Conservation (phyloP, 208 protist species). For the Leptomonas seymouri region DNA sequence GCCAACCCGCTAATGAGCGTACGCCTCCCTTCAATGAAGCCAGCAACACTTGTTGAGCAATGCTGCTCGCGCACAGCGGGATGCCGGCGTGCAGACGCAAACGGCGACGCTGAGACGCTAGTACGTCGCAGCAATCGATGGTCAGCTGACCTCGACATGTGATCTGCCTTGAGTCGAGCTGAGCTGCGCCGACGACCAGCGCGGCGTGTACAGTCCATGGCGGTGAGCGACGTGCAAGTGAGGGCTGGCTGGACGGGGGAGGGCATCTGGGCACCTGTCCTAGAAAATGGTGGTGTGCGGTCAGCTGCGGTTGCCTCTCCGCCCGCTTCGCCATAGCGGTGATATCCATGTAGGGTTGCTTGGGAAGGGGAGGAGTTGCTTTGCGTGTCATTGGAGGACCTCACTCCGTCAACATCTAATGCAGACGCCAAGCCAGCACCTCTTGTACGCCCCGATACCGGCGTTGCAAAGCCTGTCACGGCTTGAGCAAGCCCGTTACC, state of each 20-base stretch:
- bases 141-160: background rate
- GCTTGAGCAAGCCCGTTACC: background rate
- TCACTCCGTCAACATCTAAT: background rate
- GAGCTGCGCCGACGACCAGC: background rate
- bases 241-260: background rate
- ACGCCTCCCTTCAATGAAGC: no score
- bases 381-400: background rate
- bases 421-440: background rate
- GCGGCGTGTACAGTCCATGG: background rate
- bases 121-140: constrained; percentile 5
- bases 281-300: no score
- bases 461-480: background rate
- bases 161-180: background rate
- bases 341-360: background rate
- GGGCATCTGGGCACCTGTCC: background rate
- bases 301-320: background rate
- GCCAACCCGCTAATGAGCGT: no score
- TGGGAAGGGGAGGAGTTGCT: background rate
- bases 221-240: background rate
- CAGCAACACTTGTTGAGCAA: background rate
- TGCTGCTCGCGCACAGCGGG: background rate
- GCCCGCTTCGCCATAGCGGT: constrained; percentile 7
- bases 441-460: background rate
- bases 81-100: background rate
- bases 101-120: background rate